These are phyloP conservation scores for Lactarius evosmus DNA, from an alignment of 768 basidiomycete species.

Conservation along the genomic window DNA sequence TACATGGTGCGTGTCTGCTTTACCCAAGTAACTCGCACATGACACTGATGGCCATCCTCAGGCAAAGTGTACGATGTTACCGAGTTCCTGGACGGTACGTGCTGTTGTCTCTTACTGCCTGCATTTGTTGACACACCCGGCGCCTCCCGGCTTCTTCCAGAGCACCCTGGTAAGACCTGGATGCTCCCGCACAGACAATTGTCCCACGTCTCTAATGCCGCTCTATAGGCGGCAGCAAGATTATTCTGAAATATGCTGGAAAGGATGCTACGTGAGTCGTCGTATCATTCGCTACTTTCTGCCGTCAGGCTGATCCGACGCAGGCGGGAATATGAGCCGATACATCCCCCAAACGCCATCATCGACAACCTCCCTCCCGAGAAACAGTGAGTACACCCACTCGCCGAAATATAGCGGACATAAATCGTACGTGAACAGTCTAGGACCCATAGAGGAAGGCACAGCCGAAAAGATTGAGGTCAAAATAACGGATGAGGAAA, in stretches of 20 bases:
- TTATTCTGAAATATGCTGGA: slow-evolving; percentile 55
- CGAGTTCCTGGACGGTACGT: slow-evolving; percentile 39
- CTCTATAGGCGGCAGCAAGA: slow-evolving; percentile 44
- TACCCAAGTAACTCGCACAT: background rate
- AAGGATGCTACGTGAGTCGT: slow-evolving; percentile 44
- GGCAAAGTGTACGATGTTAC: slow-evolving; percentile 46
- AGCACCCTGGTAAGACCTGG: slow-evolving; percentile 25
- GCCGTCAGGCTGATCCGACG: background rate
- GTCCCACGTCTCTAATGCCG: background rate
- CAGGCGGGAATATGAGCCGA: slow-evolving; percentile 71
- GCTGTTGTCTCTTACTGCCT: background rate
- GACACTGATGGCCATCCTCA: slow-evolving; percentile 11
- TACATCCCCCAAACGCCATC: slow-evolving; percentile 84
- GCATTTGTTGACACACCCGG: background rate
- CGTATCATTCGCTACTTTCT: background rate
- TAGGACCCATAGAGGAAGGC: slow-evolving; percentile 68
- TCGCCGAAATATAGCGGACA: background rate
- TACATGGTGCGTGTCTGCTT: slow-evolving; percentile 18
- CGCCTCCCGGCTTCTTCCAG: background rate
- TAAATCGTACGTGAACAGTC: slow-evolving; percentile 31
- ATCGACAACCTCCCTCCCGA: slow-evolving; percentile 74
- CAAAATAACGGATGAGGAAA: slow-evolving; percentile 67
- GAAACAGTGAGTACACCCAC: slow-evolving; percentile 50
- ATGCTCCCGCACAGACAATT: background rate
- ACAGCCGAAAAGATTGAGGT: slow-evolving; percentile 64